Conservation (phyloP, 208 protist species). For the Leishmania arabica region DNA sequence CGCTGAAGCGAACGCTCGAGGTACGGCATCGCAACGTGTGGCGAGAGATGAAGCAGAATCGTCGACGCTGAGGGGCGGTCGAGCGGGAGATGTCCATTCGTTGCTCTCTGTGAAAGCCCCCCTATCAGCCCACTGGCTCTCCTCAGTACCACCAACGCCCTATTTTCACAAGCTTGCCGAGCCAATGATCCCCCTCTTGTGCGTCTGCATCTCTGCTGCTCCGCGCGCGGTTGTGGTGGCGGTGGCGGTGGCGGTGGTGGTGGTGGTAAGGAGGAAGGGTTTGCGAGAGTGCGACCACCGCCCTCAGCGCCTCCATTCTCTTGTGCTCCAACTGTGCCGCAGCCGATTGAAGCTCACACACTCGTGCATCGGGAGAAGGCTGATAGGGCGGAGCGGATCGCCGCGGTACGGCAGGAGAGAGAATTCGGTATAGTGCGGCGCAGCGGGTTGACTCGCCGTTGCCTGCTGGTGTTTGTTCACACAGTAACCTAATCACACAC, state of each 20-base stretch:
- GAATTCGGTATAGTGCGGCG: neutral
- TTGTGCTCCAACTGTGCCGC: neutral
- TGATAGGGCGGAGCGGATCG: neutral
- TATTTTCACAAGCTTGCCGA: neutral
- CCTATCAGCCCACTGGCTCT: neutral
- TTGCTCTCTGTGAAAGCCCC: neutral
- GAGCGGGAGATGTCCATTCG: too few relatives aligned
- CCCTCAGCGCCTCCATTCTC: neutral
- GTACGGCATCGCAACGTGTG: conserved; percentile 48
- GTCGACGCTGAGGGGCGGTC: conserved; percentile 33
- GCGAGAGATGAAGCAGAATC: conserved; percentile 67
- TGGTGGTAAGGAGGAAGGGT: neutral
- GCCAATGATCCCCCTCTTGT: neutral
- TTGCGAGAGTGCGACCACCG: neutral
- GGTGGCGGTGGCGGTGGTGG: neutral
- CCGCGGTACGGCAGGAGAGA: neutral
- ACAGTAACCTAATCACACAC: neutral
- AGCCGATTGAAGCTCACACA: neutral
- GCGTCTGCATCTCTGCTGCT: neutral
- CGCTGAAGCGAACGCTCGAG: conserved; percentile 40
- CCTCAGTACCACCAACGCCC: too few relatives aligned
- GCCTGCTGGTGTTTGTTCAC: neutral
- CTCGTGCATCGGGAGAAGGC: neutral
- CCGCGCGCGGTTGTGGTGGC: neutral
- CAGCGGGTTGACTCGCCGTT: neutral